Conservation (phyloP, 139 green algal species). For the Chlamydomonas sp. region DNA sequence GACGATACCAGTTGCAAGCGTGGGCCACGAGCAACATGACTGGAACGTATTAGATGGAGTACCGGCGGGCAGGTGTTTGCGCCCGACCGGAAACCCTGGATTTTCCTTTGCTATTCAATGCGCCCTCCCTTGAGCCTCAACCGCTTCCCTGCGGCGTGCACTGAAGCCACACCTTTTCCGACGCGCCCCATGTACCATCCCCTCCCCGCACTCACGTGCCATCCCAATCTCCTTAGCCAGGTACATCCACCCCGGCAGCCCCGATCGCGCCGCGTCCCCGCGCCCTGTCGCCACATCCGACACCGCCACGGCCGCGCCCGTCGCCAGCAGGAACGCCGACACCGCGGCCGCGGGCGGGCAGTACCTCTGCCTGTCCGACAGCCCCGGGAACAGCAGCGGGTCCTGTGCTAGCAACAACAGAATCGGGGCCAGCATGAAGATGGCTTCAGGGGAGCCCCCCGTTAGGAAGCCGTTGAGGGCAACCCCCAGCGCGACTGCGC, state of each 20-base stretch:
- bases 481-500: slow-evolving; percentile 77
- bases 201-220: background rate
- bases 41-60: too few relatives aligned
- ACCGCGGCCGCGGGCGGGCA: slow-evolving; percentile 63
- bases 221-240: slow-evolving; percentile 20
- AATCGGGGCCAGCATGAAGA: slow-evolving; percentile 81
- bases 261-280: background rate
- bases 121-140: background rate
- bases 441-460: slow-evolving; percentile 54
- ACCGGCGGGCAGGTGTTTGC: too few relatives aligned
- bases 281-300: background rate
- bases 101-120: too few relatives aligned
- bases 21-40: too few relatives aligned
- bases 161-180: background rate
- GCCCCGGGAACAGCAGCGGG: slow-evolving; percentile 68
- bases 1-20: too few relatives aligned
- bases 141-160: background rate
- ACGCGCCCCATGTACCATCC: background rate
- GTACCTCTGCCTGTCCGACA: slow-evolving; percentile 79
- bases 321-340: slow-evolving; percentile 46
- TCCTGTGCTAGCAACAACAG: slow-evolving; percentile 86
- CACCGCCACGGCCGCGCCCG: background rate
- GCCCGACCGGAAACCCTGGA: too few relatives aligned
- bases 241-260: slow-evolving; percentile 7
- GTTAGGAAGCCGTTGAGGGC: slow-evolving; percentile 70